These are phyloP conservation scores for Aspergillus leporis DNA, from an alignment of 495 filamentous ascomycete species.

Conservation along the genomic window DNA sequence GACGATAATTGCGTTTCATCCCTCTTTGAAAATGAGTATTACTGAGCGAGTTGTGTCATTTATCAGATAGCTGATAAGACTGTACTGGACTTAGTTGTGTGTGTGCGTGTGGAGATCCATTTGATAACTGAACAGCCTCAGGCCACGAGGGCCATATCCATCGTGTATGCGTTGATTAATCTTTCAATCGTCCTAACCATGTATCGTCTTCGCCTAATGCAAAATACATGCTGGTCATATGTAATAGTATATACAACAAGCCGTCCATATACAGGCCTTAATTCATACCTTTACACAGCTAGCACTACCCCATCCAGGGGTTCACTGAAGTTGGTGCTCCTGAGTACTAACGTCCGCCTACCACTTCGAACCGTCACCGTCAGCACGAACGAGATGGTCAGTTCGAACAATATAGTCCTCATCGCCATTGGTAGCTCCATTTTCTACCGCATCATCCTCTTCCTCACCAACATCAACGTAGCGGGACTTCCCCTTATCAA, in stretches of 20 bases:
- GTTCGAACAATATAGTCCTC: slow-evolving; percentile 52
- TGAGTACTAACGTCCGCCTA: neutral
- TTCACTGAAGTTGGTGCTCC: neutral
- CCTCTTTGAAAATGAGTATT: neutral
- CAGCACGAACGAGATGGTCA: slow-evolving; percentile 34
- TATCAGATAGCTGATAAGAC: neutral
- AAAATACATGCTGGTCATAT: neutral
- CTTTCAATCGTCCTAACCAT: neutral
- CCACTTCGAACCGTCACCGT: slow-evolving; percentile 18
- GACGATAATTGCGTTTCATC: neutral
- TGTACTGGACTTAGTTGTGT: no score
- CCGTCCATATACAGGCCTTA: neutral
- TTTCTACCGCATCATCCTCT: slow-evolving; percentile 35
- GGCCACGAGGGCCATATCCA: neutral
- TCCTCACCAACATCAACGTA: slow-evolving; percentile 37
- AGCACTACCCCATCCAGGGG: neutral
- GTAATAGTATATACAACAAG: slow-evolving; percentile 11
- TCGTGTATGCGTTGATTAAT: neutral
- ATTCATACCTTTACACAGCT: slow-evolving; percentile 6
- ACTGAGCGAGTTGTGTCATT: neutral
- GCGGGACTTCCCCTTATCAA: slow-evolving; percentile 4
- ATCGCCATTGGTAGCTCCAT: slow-evolving; percentile 44
- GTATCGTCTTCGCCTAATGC: neutral
- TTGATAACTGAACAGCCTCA: neutral
- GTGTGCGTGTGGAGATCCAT: neutral